Percentiles rank a stretch among this genome's conserved stretches.
These are phyloP conservation scores for Camellia japonica DNA, from an alignment of 148 eudicot species.

Conservation along the genomic window DNA sequence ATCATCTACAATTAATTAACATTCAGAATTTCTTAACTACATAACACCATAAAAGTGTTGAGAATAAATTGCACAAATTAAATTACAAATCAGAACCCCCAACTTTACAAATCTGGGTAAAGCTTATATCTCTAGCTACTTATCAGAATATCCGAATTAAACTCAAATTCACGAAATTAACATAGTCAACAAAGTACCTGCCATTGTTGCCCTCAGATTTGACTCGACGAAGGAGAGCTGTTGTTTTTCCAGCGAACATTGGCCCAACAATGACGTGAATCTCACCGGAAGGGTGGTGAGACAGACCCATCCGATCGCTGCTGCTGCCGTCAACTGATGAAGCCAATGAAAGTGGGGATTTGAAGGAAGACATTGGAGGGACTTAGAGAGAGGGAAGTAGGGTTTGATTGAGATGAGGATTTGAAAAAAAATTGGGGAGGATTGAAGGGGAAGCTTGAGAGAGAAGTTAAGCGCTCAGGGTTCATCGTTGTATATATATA, in stretches of 20 bases:
- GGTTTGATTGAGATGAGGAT: background rate
- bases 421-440: background rate
- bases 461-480: background rate
- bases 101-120: background rate
- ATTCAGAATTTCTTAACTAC: no score
- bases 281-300: conserved; percentile 44
- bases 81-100: background rate
- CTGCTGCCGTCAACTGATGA: background rate
- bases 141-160: background rate
- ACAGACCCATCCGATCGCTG: background rate
- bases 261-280: conserved; percentile 90
- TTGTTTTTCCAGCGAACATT: conserved; percentile 81
- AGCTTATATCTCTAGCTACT: background rate
- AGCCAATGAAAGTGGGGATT: conserved; percentile 3
- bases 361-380: conserved; percentile 17
- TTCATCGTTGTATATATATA: background rate
- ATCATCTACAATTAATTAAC: no score
- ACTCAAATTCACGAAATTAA: background rate
- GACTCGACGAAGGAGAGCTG: conserved; percentile 82
- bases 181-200: conserved; percentile 39
- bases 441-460: background rate
- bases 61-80: no score
- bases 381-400: background rate
- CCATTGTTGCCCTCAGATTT: conserved; percentile 50
- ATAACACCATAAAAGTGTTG: no score